A percentile compares a stretch with the other conserved stretches of the same genome.
Evolutionary conservation across 257 asterid species (phyloP).

Genomic region (Plantago elongata): DNA sequence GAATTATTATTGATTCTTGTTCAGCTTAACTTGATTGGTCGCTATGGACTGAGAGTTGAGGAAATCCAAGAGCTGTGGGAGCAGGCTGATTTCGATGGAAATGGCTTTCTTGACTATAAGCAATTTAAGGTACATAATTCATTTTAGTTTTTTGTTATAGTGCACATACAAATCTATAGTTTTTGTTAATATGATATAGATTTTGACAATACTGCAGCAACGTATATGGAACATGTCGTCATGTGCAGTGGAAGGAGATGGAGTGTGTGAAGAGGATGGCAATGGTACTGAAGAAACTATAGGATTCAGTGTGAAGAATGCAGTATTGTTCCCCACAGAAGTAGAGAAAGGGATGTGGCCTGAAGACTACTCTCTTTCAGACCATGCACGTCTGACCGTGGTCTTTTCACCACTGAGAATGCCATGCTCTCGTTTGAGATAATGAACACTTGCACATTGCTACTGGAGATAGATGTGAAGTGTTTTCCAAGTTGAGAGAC

Average conservation of each 20-base stretch:
- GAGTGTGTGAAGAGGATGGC: slow-evolving; percentile 28
- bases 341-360: slow-evolving; percentile 98
- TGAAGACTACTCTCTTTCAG: slow-evolving; percentile 86
- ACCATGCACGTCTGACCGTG: slow-evolving; percentile 92
- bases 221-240: slow-evolving; percentile 71
- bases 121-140: slow-evolving; percentile 63
- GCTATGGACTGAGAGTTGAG: slow-evolving; percentile 72
- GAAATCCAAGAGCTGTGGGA: slow-evolving; percentile 85
- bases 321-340: slow-evolving; percentile 89
- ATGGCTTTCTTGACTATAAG: slow-evolving; percentile 67
- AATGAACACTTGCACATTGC: slow-evolving; percentile 19
- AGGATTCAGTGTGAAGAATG: slow-evolving; percentile 87
- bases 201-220: slow-evolving; percentile 42
- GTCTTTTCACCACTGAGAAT: slow-evolving; percentile 83
- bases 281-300: slow-evolving; percentile 65
- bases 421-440: slow-evolving; percentile 65
- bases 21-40: slow-evolving; percentile 88
- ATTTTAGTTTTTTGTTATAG: neutral
- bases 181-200: neutral
- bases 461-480: neutral
- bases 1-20: slow-evolving; percentile 11
- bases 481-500: neutral
- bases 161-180: neutral
- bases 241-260: slow-evolving; percentile 49
- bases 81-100: slow-evolving; percentile 79